These are phyloP conservation scores for Conoideocrella luteorostrata DNA, from an alignment of 2,329 filamentous ascomycete species.

Conservation along the genomic window DNA sequence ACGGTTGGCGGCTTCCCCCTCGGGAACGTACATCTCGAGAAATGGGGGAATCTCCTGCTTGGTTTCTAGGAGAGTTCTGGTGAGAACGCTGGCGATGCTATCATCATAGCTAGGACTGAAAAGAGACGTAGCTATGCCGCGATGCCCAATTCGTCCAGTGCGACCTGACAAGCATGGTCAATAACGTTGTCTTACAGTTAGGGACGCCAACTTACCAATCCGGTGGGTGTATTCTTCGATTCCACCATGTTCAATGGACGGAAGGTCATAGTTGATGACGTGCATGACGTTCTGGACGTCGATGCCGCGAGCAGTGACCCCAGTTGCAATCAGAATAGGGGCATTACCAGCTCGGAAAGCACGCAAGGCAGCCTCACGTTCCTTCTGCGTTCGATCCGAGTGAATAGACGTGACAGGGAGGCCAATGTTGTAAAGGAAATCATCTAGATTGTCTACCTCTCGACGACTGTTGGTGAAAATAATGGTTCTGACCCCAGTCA, in stretches of 20 bases:
- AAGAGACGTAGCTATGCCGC: constrained; percentile 81
- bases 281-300: constrained; percentile 84
- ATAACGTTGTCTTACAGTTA: not conserved
- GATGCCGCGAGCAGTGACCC: constrained; percentile 79
- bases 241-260: constrained; percentile 67
- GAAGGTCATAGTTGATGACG: constrained; percentile 90
- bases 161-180: constrained; percentile 51
- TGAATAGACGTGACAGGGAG: constrained; percentile 87
- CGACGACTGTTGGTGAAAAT: constrained; percentile 84
- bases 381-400: constrained; percentile 75
- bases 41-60: constrained; percentile 78
- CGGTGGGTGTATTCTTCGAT: constrained; percentile 92
- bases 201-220: constrained; percentile 58
- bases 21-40: constrained; percentile 57
- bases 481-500: constrained; percentile 70
- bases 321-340: constrained; percentile 81
- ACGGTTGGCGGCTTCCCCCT: constrained; percentile 39
- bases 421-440: constrained; percentile 73
- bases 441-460: constrained; percentile 76
- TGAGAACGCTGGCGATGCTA: constrained; percentile 64
- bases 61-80: constrained; percentile 76
- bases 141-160: constrained; percentile 87
- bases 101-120: constrained; percentile 69
- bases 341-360: constrained; percentile 68
- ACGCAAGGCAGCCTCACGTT: constrained; percentile 88